Conservation (phyloP, 352 stramenopile species). For the Phytophthora pisi region DNA sequence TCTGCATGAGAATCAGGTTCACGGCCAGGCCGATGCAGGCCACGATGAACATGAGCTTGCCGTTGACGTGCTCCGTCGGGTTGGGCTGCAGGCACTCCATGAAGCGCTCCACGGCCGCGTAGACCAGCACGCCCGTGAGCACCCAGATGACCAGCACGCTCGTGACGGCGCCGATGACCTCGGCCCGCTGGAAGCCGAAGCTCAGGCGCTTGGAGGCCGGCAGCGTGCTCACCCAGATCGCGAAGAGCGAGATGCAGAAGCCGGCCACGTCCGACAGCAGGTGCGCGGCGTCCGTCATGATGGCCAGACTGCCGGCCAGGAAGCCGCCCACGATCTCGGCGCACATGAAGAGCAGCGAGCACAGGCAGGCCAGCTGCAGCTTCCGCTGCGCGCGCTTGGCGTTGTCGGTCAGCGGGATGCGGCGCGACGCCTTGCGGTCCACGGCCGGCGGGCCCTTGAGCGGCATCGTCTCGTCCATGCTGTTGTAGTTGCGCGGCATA, state of each 20-base stretch:
- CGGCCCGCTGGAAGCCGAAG: slow-evolving; percentile 95
- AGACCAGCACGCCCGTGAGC: slow-evolving; percentile 93
- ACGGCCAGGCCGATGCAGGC: slow-evolving; percentile 95
- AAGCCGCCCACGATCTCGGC: slow-evolving; percentile 96
- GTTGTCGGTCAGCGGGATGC: slow-evolving; percentile 58
- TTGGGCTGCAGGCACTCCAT: slow-evolving; percentile 77
- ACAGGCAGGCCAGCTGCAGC: slow-evolving; percentile 68
- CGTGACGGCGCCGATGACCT: slow-evolving; percentile 95
- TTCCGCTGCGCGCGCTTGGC: slow-evolving; percentile 68
- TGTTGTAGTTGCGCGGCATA: slow-evolving; percentile 49
- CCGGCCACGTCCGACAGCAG: slow-evolving; percentile 75
- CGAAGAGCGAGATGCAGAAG: slow-evolving; percentile 81
- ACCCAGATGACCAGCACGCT: slow-evolving; percentile 94
- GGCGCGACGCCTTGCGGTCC: slow-evolving; percentile 38
- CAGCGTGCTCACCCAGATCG: slow-evolving; percentile 69
- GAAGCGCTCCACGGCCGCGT: slow-evolving; percentile 92
- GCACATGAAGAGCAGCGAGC: slow-evolving; percentile 94
- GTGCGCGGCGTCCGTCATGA: slow-evolving; percentile 91
- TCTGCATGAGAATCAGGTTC: slow-evolving; percentile 95
- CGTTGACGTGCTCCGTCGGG: slow-evolving; percentile 90
- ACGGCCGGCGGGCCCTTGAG: slow-evolving; percentile 43
- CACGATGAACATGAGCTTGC: slow-evolving; percentile 97
- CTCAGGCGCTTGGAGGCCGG: slow-evolving; percentile 84
- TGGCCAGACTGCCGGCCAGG: slow-evolving; percentile 92
- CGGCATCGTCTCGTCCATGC: slow-evolving; percentile 60